These are phyloP conservation scores for Aschersonia sp. DNA, from an alignment of 2,329 filamentous ascomycete genomes.

Conservation along the genomic window DNA sequence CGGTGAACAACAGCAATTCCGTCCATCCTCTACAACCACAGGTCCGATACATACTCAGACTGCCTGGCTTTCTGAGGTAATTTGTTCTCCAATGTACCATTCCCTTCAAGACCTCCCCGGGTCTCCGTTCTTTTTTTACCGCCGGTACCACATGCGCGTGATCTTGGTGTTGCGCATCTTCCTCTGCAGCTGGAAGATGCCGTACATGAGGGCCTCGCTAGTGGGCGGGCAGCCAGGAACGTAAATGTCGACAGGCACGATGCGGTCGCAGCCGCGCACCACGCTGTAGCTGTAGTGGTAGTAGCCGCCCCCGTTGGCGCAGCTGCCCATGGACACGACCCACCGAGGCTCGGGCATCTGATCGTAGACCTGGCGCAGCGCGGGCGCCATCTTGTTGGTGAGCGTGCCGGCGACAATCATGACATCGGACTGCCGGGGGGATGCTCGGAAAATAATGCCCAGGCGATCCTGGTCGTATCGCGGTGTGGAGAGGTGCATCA, in stretches of 20 bases:
- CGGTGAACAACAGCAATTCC: no score
- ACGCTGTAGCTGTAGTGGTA: slow-evolving; percentile 79
- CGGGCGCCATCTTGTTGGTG: slow-evolving; percentile 93
- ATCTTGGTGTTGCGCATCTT: slow-evolving; percentile 53
- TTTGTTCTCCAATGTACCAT: no score
- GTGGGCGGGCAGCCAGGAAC: slow-evolving; percentile 59
- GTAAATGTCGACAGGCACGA: slow-evolving; percentile 69
- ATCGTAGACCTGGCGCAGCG: slow-evolving; percentile 81
- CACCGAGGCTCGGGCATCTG: slow-evolving; percentile 89
- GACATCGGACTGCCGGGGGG: slow-evolving; percentile 74
- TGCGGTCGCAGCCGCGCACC: slow-evolving; percentile 58
- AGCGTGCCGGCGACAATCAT: slow-evolving; percentile 91
- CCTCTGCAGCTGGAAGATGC: slow-evolving; percentile 62
- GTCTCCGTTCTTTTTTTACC: slow-evolving; percentile 19
- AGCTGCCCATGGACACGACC: slow-evolving; percentile 74
- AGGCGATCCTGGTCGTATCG: slow-evolving; percentile 81
- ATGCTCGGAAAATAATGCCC: slow-evolving; percentile 82
- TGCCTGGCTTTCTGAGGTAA: no score
- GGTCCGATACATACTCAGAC: no score
- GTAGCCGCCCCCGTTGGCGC: slow-evolving; percentile 73
- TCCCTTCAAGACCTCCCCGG: neutral
- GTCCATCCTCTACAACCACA: no score
- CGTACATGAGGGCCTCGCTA: slow-evolving; percentile 48
- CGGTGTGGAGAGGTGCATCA: slow-evolving; percentile 83
- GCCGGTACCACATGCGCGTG: slow-evolving; percentile 42